Conservation (phyloP, 2,329 filamentous ascomycete genomes). For the Nemania sp. region DNA sequence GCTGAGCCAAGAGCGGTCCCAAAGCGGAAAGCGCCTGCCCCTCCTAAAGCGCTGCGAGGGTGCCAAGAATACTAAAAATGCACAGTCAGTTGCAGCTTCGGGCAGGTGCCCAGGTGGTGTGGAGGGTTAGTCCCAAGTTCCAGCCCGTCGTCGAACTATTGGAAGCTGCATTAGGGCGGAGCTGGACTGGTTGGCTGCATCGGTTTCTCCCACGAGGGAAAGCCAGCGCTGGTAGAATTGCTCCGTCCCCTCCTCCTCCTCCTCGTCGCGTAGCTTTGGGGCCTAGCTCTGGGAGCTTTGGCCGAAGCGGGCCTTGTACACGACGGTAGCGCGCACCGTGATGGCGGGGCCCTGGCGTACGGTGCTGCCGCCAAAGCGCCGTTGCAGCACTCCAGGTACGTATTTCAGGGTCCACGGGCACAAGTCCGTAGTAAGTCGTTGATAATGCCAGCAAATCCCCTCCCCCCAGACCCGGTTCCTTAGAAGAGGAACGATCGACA, state of each 20-base stretch:
- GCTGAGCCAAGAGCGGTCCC: constrained; percentile 3
- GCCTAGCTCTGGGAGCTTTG: neutral
- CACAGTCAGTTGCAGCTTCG: constrained; percentile 21
- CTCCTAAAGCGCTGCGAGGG: too few species aligned
- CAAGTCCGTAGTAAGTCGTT: constrained; percentile 18
- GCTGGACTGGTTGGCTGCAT: constrained; percentile 25
- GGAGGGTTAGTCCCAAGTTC: constrained; percentile 25
- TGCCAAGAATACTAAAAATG: constrained; percentile 17
- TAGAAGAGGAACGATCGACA: constrained; percentile 26
- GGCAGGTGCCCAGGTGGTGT: constrained; percentile 23
- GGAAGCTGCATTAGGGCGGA: constrained; percentile 31
- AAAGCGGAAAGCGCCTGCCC: constrained; percentile 17
- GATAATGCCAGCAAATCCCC: constrained; percentile 27
- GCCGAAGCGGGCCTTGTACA: constrained; percentile 9
- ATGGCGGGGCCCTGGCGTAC: neutral
- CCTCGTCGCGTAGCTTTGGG: neutral
- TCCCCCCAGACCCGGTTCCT: constrained; percentile 8
- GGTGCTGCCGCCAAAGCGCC: constrained; percentile 14
- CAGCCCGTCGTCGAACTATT: constrained; percentile 31
- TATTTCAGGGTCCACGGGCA: too few species aligned
- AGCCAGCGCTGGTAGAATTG: constrained; percentile 10
- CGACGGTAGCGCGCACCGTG: neutral
- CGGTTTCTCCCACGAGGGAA: constrained; percentile 27
- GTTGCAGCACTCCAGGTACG: too few species aligned
- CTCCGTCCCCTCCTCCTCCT: constrained; percentile 21